Evolutionary conservation across 2,329 filamentous ascomycete genomes (phyloP).

Genomic region (Delphinella strobiligena): DNA sequence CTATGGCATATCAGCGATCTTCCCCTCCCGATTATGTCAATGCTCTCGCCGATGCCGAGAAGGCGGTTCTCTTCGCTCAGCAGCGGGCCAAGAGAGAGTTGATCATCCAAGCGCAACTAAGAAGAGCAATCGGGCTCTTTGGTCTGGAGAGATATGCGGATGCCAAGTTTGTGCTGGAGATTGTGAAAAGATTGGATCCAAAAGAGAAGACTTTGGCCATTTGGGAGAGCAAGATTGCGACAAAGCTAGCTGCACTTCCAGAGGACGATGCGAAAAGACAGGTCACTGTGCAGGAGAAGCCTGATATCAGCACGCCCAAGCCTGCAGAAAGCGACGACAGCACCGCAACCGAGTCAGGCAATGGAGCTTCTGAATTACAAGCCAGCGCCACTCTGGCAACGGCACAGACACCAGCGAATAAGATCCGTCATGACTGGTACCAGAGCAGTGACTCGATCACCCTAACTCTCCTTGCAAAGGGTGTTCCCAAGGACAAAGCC

Average conservation of each 20-base stretch:
- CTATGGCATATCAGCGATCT: conserved; percentile 61
- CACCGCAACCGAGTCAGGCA: not conserved
- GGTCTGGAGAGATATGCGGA: conserved; percentile 61
- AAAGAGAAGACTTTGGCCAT: conserved; percentile 42
- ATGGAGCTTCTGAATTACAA: conserved; percentile 5
- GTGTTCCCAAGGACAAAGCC: conserved; percentile 45
- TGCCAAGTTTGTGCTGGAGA: conserved; percentile 56
- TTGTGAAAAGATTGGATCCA: conserved; percentile 41
- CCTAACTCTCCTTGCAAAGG: conserved; percentile 54
- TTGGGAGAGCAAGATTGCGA: conserved; percentile 45
- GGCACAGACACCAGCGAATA: conserved; percentile 38
- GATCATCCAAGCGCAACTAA: conserved; percentile 70
- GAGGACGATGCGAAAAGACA: conserved; percentile 36
- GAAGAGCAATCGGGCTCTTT: conserved; percentile 63
- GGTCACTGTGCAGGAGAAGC: conserved; percentile 40
- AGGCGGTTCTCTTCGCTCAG: conserved; percentile 51
- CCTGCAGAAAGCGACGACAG: not conserved
- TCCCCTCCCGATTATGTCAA: conserved; percentile 34
- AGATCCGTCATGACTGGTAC: conserved; percentile 59
- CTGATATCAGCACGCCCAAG: conserved; percentile 24
- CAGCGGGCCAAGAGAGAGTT: conserved; percentile 62
- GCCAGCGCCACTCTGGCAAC: conserved; percentile 2
- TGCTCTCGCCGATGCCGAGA: conserved; percentile 34
- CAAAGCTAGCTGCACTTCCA: conserved; percentile 37
- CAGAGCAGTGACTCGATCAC: conserved; percentile 49